Evolutionary conservation across 2,329 filamentous ascomycete species (phyloP).

Genomic region (Trichophyton rubrum): DNA sequence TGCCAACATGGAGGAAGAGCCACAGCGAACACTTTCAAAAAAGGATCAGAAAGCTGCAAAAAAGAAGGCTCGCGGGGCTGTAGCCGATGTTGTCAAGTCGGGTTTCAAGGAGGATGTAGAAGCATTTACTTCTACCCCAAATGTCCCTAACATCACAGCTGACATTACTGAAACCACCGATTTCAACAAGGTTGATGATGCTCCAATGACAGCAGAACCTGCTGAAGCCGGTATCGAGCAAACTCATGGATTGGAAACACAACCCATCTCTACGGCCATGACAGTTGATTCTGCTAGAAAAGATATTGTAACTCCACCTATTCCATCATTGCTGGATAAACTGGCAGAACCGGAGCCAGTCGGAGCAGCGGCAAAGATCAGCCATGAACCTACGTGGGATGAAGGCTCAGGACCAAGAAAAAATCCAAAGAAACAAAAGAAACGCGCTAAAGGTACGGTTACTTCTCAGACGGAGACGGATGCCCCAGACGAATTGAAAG

Average conservation of each 20-base stretch:
- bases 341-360: background rate
- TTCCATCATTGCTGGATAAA: background rate
- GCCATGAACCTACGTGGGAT: background rate
- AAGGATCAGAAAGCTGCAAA: background rate
- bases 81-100: background rate
- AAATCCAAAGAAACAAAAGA: conserved; percentile 3
- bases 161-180: background rate
- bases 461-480: background rate
- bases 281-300: background rate
- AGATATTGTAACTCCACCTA: background rate
- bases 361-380: background rate
- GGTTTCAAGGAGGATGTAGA: background rate
- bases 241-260: background rate
- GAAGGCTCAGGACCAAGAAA: conserved; percentile 37
- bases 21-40: background rate
- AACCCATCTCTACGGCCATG: background rate
- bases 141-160: background rate
- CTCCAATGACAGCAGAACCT: background rate
- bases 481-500: background rate
- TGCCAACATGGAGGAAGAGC: background rate
- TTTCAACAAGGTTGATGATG: background rate
- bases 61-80: background rate
- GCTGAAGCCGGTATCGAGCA: background rate
- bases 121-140: background rate
- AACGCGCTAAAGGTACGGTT: background rate